Conservation (phyloP, 2,329 filamentous ascomycete species). For the Penicillium expansum region DNA sequence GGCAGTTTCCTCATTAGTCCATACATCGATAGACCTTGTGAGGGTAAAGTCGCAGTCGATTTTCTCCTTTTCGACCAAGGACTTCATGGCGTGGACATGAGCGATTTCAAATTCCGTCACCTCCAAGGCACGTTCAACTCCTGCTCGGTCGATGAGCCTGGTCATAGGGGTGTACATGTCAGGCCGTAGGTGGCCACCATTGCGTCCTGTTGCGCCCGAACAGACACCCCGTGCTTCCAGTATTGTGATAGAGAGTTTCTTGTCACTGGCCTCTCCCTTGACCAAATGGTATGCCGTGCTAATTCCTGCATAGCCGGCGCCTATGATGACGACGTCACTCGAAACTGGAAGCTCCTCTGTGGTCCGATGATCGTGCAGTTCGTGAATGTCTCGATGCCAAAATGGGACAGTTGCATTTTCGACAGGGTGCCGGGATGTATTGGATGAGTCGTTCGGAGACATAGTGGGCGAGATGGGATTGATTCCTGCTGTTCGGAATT, state of each 20-base stretch:
- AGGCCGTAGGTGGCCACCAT: conserved; percentile 48
- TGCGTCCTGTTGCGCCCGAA: conserved; percentile 47
- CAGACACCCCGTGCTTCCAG: conserved; percentile 44
- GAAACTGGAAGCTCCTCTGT: conserved; percentile 40
- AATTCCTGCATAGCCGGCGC: conserved; percentile 49
- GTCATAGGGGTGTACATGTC: conserved; percentile 44
- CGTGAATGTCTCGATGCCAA: conserved; percentile 44
- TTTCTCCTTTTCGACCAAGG: conserved; percentile 41
- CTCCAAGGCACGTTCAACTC: conserved; percentile 33
- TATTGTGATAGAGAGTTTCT: conserved; percentile 34
- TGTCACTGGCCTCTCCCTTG: conserved; percentile 15
- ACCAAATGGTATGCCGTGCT: conserved; percentile 46
- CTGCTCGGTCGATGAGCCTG: conserved; percentile 37
- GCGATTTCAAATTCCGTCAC: conserved; percentile 44
- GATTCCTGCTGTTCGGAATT: background rate
- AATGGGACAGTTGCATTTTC: background rate
- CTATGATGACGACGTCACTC: conserved; percentile 49
- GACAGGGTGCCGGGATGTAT: background rate
- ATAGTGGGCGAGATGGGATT: background rate
- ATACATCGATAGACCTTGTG: conserved; percentile 44
- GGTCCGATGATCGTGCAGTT: conserved; percentile 42
- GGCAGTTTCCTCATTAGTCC: conserved; percentile 36
- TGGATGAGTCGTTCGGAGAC: background rate
- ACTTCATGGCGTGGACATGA: conserved; percentile 44
- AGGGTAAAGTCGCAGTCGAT: conserved; percentile 49